Percentiles rank a stretch among this genome's conserved stretches.
Conservation (phyloP, 2,329 filamentous ascomycete species). For the Aspergillus aculeatus region DNA sequence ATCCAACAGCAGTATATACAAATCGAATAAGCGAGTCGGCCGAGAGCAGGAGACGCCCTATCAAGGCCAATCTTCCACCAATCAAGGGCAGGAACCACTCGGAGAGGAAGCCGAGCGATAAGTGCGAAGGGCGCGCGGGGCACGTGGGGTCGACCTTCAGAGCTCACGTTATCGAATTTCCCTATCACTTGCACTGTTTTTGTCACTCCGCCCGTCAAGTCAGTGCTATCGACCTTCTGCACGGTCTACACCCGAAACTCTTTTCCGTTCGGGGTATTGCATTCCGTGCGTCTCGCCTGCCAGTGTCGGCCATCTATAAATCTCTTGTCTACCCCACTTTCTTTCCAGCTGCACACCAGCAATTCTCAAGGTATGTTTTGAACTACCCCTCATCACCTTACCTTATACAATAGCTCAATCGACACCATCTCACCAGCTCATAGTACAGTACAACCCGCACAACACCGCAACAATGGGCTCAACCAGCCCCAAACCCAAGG, state of each 20-base stretch:
- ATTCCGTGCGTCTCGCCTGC: background rate
- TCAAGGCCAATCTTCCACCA: background rate
- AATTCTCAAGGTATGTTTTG: no score
- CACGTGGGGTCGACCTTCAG: background rate
- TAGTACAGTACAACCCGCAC: background rate
- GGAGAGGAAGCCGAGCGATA: background rate
- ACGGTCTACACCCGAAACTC: background rate
- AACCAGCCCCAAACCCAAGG: slow-evolving; percentile 50
- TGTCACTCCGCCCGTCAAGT: no score
- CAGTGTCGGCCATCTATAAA: background rate
- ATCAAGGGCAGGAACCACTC: background rate
- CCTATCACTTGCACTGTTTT: background rate
- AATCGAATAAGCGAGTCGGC: background rate
- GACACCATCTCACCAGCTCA: background rate
- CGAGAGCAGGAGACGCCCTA: background rate
- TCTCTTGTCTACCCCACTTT: background rate
- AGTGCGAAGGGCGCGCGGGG: background rate
- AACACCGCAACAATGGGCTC: slow-evolving; percentile 20
- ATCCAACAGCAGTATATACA: no score
- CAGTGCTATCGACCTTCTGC: no score
- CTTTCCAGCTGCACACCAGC: background rate
- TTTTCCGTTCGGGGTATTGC: background rate
- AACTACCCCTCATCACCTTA: background rate
- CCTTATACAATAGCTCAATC: background rate
- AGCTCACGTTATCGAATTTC: background rate